Conservation (phyloP, 208 protist genomes). For the Acanthamoeba royreba region DNA sequence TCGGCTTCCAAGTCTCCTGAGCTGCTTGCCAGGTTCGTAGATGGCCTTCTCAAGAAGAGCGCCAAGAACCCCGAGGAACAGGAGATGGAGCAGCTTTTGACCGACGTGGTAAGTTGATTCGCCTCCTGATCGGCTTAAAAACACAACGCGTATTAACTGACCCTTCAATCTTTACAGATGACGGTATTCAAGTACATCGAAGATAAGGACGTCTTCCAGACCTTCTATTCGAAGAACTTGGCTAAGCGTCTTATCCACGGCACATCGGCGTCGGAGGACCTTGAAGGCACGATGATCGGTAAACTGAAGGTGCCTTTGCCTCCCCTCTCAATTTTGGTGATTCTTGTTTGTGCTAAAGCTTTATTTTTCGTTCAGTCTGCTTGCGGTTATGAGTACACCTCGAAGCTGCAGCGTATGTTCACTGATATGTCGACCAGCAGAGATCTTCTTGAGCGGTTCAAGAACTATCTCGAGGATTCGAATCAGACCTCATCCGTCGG, state of each 20-base stretch:
- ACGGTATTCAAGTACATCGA: conserved; percentile 82
- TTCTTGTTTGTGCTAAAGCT: no score
- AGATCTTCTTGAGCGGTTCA: conserved; percentile 66
- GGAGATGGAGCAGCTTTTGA: conserved; percentile 72
- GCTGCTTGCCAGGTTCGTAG: conserved; percentile 78
- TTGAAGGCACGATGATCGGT: conserved; percentile 78
- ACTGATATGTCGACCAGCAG: conserved; percentile 75
- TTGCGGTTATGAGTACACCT: conserved; percentile 81
- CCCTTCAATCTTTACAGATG: conserved; percentile 57
- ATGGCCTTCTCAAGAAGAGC: conserved; percentile 78
- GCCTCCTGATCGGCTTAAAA: neutral
- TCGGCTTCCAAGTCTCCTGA: conserved; percentile 75
- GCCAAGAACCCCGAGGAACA: conserved; percentile 68
- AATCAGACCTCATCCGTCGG: neutral
- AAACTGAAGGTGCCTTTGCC: no score
- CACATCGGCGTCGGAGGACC: conserved; percentile 71
- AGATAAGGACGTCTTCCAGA: conserved; percentile 86
- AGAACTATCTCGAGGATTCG: conserved; percentile 46
- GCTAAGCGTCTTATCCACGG: conserved; percentile 78
- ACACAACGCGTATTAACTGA: no score
- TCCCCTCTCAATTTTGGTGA: no score
- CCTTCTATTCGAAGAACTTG: conserved; percentile 80
- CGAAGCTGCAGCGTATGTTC: conserved; percentile 84
- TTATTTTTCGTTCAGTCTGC: no score
- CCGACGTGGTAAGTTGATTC: conserved; percentile 57